A percentile compares a stretch with the other conserved stretches of the same genome.
phyloP scores from a whole-genome alignment of 75 land plant genomes.

The Cupressus sempervirens region DNA sequence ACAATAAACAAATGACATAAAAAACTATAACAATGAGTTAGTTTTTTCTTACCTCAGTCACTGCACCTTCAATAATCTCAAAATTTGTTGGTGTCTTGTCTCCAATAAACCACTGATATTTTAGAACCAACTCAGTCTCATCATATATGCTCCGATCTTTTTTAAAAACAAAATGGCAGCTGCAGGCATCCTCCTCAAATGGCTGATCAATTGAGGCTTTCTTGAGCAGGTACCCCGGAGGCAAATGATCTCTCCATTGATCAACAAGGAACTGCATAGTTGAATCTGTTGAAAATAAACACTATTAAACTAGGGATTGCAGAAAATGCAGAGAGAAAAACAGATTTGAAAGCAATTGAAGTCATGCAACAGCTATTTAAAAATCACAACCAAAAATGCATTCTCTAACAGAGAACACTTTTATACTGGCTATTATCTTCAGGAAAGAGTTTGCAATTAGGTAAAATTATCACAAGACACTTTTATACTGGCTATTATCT shows the following conservation, averaged over 20 bases:
- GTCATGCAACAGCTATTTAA: not conserved
- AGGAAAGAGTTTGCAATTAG: not conserved
- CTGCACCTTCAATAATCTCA: constrained; percentile 64
- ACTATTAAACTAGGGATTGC: not conserved
- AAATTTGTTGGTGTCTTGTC: constrained; percentile 64
- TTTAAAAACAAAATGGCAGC: constrained; percentile 65
- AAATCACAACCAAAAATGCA: not conserved
- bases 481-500: too few species aligned
- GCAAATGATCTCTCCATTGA: constrained; percentile 76
- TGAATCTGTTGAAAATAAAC: constrained; percentile 46
- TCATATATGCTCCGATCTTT: constrained; percentile 24
- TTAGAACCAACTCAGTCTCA: constrained; percentile 49
- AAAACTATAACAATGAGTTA: not conserved
- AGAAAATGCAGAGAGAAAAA: not conserved
- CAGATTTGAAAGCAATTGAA: not conserved
- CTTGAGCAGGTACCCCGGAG: constrained; percentile 64
- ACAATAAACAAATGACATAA: not conserved
- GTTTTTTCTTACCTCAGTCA: constrained; percentile 41
- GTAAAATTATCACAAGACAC: not conserved
- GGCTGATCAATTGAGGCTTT: constrained; percentile 73
- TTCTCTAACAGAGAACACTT: not conserved
- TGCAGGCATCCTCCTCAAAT: constrained; percentile 84
- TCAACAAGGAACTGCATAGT: constrained; percentile 66
- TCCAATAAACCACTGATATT: constrained; percentile 83
- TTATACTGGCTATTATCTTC: not conserved